A percentile compares a stretch with the other conserved stretches of the same genome.
These are phyloP conservation scores for Aspergillus persii DNA, from an alignment of 2,329 filamentous ascomycete species.

Conservation along the genomic window DNA sequence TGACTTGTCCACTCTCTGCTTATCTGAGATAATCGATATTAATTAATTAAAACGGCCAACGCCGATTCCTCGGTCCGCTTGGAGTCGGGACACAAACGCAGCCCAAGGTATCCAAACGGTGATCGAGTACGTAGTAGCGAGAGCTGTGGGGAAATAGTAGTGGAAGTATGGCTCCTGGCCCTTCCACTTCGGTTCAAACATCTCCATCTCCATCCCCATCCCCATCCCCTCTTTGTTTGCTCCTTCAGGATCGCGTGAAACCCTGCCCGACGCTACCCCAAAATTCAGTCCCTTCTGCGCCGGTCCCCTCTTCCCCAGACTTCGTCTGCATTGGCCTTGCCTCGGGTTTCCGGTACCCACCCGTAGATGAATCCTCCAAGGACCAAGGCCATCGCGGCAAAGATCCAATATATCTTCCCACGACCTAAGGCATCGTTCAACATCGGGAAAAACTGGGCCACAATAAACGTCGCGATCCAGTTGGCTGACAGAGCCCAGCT, in stretches of 20 bases:
- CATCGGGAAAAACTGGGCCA: slow-evolving; percentile 93
- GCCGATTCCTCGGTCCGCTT: background rate
- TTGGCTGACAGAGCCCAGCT: slow-evolving; percentile 84
- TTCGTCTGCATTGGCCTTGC: slow-evolving; percentile 78
- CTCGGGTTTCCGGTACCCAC: slow-evolving; percentile 83
- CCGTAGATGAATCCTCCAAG: slow-evolving; percentile 70
- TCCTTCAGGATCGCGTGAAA: too few relatives aligned
- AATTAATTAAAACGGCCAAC: background rate
- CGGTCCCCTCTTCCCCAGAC: slow-evolving; percentile 70
- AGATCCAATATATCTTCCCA: slow-evolving; percentile 90
- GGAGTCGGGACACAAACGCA: background rate
- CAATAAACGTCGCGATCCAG: slow-evolving; percentile 85
- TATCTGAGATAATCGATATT: background rate
- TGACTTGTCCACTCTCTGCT: background rate
- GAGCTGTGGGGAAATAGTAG: background rate
- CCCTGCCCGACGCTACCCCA: too few relatives aligned
- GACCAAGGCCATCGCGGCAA: slow-evolving; percentile 68
- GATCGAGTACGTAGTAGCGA: too few relatives aligned
- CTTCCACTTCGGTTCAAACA: background rate
- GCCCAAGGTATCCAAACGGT: background rate
- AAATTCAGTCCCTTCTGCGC: slow-evolving; percentile 31
- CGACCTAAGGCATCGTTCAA: slow-evolving; percentile 72
- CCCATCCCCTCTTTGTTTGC: too few relatives aligned
- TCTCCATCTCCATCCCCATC: too few relatives aligned
- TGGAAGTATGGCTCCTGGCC: background rate